Conservation (phyloP, 345 rosid species). For the Luvunga scandens region DNA sequence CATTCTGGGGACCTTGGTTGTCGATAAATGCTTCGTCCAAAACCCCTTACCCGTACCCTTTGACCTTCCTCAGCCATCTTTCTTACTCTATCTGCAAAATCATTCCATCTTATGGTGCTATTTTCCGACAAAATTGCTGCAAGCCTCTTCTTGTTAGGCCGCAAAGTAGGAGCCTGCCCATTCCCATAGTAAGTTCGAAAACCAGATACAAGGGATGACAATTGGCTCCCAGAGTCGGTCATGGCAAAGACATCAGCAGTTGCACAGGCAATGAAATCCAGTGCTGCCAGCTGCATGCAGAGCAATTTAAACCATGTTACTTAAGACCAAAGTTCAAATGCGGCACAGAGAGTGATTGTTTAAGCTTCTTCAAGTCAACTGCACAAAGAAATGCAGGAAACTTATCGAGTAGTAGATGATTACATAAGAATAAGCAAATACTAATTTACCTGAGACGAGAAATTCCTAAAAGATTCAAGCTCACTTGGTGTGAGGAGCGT, state of each 20-base stretch:
- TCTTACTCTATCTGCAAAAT: slow-evolving; percentile 55
- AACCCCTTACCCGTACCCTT: slow-evolving; percentile 48
- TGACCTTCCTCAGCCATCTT: slow-evolving; percentile 81
- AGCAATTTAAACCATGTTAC: neutral
- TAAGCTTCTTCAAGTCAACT: neutral
- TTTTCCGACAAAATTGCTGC: slow-evolving; percentile 69
- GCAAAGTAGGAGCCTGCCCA: slow-evolving; percentile 64
- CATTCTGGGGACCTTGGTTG: slow-evolving; percentile 85
- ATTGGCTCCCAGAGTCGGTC: slow-evolving; percentile 96
- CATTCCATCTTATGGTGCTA: slow-evolving; percentile 56
- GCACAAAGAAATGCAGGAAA: neutral
- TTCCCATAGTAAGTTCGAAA: slow-evolving; percentile 75
- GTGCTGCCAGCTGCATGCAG: slow-evolving; percentile 71
- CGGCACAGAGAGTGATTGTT: neutral
- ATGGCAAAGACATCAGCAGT: slow-evolving; percentile 87
- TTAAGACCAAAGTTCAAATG: neutral
- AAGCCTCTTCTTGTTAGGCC: slow-evolving; percentile 90
- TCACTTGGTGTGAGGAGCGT: slow-evolving; percentile 68
- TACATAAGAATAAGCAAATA: neutral
- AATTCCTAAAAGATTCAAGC: slow-evolving; percentile 81
- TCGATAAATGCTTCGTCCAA: slow-evolving; percentile 80
- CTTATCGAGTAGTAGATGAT: neutral
- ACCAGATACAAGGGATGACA: slow-evolving; percentile 88
- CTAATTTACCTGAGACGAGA: slow-evolving; percentile 72
- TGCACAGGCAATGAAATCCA: slow-evolving; percentile 87